Evolutionary conservation across 345 rosid genomes (phyloP).

Genomic region (Turritis glabra): DNA sequence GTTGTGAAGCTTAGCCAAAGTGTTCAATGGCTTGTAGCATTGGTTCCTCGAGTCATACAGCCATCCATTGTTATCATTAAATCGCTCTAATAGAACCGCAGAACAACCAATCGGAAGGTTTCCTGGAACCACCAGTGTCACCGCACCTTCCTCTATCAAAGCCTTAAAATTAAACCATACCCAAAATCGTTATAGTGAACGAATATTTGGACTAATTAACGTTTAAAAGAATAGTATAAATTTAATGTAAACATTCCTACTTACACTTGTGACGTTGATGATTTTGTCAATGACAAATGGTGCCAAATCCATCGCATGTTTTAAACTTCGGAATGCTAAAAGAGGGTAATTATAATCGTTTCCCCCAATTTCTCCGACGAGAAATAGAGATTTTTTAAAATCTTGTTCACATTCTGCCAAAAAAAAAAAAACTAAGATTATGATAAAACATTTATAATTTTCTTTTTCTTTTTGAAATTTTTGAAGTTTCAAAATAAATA

Average conservation of each 20-base stretch:
- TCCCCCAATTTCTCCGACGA: conserved; percentile 78
- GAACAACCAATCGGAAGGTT: conserved; percentile 71
- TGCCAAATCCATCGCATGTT: conserved; percentile 42
- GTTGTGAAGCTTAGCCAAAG: conserved; percentile 55
- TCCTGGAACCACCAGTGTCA: conserved; percentile 63
- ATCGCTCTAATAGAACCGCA: conserved; percentile 56
- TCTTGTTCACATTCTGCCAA: conserved; percentile 49
- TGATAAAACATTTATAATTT: no score
- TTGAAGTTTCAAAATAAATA: neutral
- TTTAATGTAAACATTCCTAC: neutral
- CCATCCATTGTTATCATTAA: conserved; percentile 32
- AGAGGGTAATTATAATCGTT: conserved; percentile 65
- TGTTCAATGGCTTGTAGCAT: conserved; percentile 52
- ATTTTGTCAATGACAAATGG: conserved; percentile 56
- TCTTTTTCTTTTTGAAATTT: neutral
- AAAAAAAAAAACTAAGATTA: neutral
- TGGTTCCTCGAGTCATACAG: conserved; percentile 54
- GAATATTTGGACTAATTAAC: neutral
- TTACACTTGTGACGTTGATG: conserved; percentile 43
- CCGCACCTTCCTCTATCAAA: conserved; percentile 72
- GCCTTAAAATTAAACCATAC: conserved; percentile 28
- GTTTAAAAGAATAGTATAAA: neutral
- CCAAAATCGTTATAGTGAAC: neutral
- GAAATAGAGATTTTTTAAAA: conserved; percentile 59
- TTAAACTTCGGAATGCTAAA: conserved; percentile 45